A percentile compares a stretch with the other conserved stretches of the same genome.
phyloP scores from a whole-genome alignment of 192 early-diverging fungal genomes.

The Ramicandelaber brevisporus region DNA sequence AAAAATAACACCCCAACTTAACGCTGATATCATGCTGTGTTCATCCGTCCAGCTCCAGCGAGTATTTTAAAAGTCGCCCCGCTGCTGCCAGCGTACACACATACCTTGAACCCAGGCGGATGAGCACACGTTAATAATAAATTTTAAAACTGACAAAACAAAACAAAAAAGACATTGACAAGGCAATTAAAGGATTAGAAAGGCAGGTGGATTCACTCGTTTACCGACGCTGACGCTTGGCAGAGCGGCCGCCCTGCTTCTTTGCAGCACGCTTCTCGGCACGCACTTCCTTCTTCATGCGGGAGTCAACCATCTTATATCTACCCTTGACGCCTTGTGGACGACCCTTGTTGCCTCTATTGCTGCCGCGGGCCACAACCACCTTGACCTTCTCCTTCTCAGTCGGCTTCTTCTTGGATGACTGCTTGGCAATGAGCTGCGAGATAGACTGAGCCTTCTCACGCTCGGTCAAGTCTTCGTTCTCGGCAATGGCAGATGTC shows the following conservation, averaged over 20 bases:
- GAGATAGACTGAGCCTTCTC: slow-evolving; percentile 60
- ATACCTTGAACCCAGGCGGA: no score
- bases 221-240: no score
- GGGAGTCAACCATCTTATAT: slow-evolving; percentile 90
- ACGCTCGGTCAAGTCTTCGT: slow-evolving; percentile 71
- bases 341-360: slow-evolving; percentile 66
- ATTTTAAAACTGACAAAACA: no score
- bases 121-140: no score
- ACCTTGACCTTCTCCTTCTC: slow-evolving; percentile 47
- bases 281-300: slow-evolving; percentile 90
- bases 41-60: no score
- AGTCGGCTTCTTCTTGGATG: slow-evolving; percentile 43
- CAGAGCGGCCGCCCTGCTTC: slow-evolving; percentile 27
- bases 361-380: slow-evolving; percentile 71
- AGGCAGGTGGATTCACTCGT: no score
- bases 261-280: slow-evolving; percentile 51
- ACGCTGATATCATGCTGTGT: no score
- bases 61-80: no score
- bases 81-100: no score
- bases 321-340: slow-evolving; percentile 94
- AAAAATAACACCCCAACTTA: no score
- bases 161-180: no score
- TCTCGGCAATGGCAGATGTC: slow-evolving; percentile 57
- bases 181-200: no score
- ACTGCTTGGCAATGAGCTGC: slow-evolving; percentile 55